Base-by-base conservation (phyloP, 1,139 yeast species). In the Scheffersomyces lignicola region DNA sequence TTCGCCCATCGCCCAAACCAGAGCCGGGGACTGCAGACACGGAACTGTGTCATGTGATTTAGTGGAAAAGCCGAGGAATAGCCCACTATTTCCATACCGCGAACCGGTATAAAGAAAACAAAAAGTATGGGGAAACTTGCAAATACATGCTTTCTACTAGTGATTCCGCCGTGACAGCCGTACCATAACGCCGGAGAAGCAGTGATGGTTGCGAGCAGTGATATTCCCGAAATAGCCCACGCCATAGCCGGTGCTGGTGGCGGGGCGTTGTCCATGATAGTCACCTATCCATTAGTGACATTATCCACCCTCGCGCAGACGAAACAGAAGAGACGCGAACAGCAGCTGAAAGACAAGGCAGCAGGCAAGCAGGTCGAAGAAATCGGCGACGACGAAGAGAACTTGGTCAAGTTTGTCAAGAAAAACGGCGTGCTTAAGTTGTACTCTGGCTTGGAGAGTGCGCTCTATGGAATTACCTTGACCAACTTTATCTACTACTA, bases 221-320 rank as follows among this genome's bases (percentile, higher is more conserved):
- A 59, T 37, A 49, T 54, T 15, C 78, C 75, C 47, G 80, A 79
- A 45, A 57, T 77, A 26, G 90, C 94, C 26, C 96, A 89, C 54
- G 96, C 96, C 11, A 62, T 89, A 15, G 86, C 96, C 9, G 97
- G 97, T 10, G 95, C 96, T 33, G 84, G 92, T 9, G 96, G 96
- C 24, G 97, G 97, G 15, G 89, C 94, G 27, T 73, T 87, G 31
- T 78, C 95, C 7, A 84, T 88, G 83, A 74, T 83, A 2, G 81
- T 84, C 29, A 86, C 96, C 2, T 86, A 88, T 54, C 96, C 97
- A 8, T 65, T 88, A 49, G 88, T 86, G 41, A 84, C 95, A 2
- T 63, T 87, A 40, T 83, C 95, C 3, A 87, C 96, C 1, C 73
- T 85, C 36, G 94, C 95, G 7, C 96, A 88, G 57, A 81, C 95